Base-by-base conservation (phyloP, 2,329 filamentous ascomycete genomes). In the Blumeriella jaapii region DNA sequence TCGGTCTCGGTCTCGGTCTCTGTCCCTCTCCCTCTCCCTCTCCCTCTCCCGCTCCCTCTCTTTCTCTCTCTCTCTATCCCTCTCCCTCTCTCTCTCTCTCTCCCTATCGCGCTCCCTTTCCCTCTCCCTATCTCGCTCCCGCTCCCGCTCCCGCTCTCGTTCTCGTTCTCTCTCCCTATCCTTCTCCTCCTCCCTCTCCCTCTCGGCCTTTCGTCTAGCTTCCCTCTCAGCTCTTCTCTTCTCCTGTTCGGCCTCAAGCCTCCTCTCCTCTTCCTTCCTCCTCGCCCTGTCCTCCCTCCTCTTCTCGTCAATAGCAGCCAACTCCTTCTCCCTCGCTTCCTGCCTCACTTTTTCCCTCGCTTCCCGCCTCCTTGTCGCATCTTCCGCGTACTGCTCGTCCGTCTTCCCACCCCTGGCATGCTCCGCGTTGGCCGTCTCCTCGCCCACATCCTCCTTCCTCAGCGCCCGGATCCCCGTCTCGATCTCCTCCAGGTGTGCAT, bases 311-410 rank as follows among this genome's bases (percentile, higher is more conserved):
- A 78, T 68, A 20, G 73, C 69, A 31, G 68, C 65, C 34, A 56
- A 52, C 44, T 78, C 71, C 45, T 73, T 69, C 28, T 64, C 65
- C 34, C 69, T 64, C 12, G 77, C 60, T 46, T 78, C 71, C 29
- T 76, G 69, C 36, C 75, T 67, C 7, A 75, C 62, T 20, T 67
- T 67, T 42, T 78, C 73, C 8, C 81, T 71, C 36, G 76, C 71
- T 6, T 67, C 64, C 20, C 70, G 64, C 31, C 75, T 71, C 5
- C 61, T 63, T 7, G 71, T 68, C 2, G 77, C 78, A 40, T 84
- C 80, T 29, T 68, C 68, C 1, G 71, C 75, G 55, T 86, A 89
- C 31, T 80, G 75, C 36, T 78, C 72, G 47, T 89, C 82, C 1
- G 75, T 81, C 56, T 82, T 86, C 30, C 71, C 64, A 12, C 82